phyloP scores from a whole-genome alignment of 2,329 filamentous ascomycete species.

The Trichoderma citrinoviride region DNA sequence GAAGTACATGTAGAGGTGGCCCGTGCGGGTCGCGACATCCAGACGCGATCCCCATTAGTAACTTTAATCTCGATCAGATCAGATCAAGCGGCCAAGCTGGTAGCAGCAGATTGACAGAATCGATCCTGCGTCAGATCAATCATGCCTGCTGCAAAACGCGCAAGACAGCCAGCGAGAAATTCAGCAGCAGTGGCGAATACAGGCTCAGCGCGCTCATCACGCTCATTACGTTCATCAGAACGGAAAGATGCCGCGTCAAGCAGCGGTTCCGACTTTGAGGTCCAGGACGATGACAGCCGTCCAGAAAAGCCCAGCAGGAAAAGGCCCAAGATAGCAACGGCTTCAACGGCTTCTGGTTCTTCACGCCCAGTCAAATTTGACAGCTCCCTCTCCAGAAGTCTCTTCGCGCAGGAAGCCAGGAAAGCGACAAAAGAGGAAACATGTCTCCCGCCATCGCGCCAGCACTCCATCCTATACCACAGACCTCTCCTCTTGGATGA shows the following conservation, averaged over 20 bases:
- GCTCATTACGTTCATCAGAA: background rate
- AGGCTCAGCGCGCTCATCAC: background rate
- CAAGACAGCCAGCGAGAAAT: background rate
- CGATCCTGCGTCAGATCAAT: background rate
- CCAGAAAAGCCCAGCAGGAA: background rate
- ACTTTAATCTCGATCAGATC: background rate
- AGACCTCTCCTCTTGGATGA: slow-evolving; percentile 47
- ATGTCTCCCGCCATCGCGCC: slow-evolving; percentile 24
- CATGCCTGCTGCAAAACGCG: slow-evolving; percentile 19
- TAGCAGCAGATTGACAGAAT: background rate
- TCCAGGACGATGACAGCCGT: background rate
- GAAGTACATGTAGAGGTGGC: background rate
- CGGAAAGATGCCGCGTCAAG: background rate
- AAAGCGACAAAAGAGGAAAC: slow-evolving; percentile 10
- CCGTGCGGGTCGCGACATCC: slow-evolving; percentile 13
- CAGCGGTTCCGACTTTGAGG: slow-evolving; percentile 16
- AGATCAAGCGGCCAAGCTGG: background rate
- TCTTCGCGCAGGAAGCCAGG: slow-evolving; percentile 19
- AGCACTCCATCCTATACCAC: slow-evolving; percentile 42
- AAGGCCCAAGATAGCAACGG: background rate
- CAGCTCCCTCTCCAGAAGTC: background rate
- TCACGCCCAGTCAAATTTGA: slow-evolving; percentile 12
- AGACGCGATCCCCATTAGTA: slow-evolving; percentile 9
- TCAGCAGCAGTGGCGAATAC: background rate
- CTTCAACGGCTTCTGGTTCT: background rate